A percentile compares a stretch with the other conserved stretches of the same genome.
These are phyloP conservation scores for Hemisphaericaspora lyxosophila DNA, from an alignment of 1,139 yeast species.

Conservation along the genomic window DNA sequence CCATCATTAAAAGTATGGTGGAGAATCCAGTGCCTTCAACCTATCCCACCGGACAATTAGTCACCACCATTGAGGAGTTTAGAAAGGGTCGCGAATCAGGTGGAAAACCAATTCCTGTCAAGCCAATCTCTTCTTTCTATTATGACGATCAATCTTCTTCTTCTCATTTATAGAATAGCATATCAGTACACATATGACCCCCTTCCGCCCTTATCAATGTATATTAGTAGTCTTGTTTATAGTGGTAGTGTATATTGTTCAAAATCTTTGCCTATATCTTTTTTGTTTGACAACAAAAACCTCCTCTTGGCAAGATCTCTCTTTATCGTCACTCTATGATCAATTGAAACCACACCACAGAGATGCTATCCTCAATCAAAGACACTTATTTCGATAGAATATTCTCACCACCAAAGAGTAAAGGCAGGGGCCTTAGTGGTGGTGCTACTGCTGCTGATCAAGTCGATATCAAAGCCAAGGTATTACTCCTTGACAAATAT, in stretches of 20 bases:
- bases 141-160: too few species aligned
- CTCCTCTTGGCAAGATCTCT: too few species aligned
- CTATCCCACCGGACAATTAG: slow-evolving; percentile 29
- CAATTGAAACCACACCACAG: too few species aligned
- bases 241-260: too few species aligned
- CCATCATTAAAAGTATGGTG: slow-evolving; percentile 16
- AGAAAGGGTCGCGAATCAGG: slow-evolving; percentile 25
- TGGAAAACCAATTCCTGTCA: slow-evolving; percentile 33
- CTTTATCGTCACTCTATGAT: too few species aligned
- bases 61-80: slow-evolving; percentile 23
- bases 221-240: too few species aligned
- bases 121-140: slow-evolving; percentile 31
- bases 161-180: slow-evolving; percentile 32
- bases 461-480: slow-evolving; percentile 50
- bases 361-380: too few species aligned
- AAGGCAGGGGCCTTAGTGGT: background rate
- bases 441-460: slow-evolving; percentile 11
- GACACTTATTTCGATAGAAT: background rate
- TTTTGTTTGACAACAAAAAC: too few species aligned
- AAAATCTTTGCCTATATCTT: too few species aligned
- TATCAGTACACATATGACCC: too few species aligned
- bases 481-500: slow-evolving; percentile 71
- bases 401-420: background rate
- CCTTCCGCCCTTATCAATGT: too few species aligned
- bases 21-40: slow-evolving; percentile 25